Base-by-base conservation (phyloP, 805 yeast genomes). In the Torulaspora microellipsoides region DNA sequence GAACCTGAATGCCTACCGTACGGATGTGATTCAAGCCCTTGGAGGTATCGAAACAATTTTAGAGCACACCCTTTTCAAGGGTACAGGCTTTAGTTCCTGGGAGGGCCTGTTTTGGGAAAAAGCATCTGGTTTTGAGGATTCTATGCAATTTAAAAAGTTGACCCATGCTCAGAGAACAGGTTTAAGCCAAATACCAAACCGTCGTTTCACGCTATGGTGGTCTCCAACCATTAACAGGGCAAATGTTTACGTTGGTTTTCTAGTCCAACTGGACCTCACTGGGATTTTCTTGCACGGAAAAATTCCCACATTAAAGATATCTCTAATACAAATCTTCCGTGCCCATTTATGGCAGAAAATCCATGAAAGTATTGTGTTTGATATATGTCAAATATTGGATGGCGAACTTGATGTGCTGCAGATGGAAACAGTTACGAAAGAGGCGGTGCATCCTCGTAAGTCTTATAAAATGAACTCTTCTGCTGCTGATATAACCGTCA, bases 271-370 rank as follows among this genome's bases (percentile, higher is more conserved):
- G 35, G 99, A 93, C 66, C 70, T 93, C 59, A 93, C 99, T 0
- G 99, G 99, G 57, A 91, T 93, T 25, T 93, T 93, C 65, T 70
- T 93, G 38, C 99, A 93, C 61, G 99, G 99, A 54, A 93, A 93
- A 65, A 93, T 93, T 51, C 99, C 99, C 7, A 93, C 99, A 0
- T 71, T 93, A 59, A 93, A 93, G 65, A 93, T 93, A 25, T 91
- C 99, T 0, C 73, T 91, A 49, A 90, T 93, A 62, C 99, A 93
- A 62, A 88, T 93, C 3, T 93, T 93, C 75, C 75, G 99, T 44
- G 98, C 99, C 0, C 99, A 93, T 70, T 76, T 93, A 58, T 93
- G 99, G 99, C 99, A 93, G 63, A 93, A 95, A 65, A 93, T 93
- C 42, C 99, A 93, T 62, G 99, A 93, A 66, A 83, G 95, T 65